These are phyloP conservation scores for Clohesyomyces aquaticus DNA, from an alignment of 495 filamentous ascomycete species.

Conservation along the genomic window DNA sequence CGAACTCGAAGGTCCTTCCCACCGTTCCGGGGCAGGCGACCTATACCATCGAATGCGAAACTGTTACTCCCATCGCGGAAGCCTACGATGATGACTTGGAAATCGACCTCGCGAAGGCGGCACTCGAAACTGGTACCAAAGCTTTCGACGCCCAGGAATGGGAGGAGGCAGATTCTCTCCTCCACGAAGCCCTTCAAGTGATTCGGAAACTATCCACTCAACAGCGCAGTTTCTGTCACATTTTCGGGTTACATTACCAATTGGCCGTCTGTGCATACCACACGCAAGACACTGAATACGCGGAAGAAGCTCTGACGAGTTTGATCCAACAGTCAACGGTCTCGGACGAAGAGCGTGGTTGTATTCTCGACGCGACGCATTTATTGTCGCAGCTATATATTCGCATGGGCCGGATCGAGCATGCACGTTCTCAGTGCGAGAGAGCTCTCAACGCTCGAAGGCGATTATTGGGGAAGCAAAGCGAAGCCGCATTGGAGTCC, in stretches of 20 bases:
- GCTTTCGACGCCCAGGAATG: conserved; percentile 44
- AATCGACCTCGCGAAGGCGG: conserved; percentile 42
- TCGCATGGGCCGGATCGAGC: conserved; percentile 30
- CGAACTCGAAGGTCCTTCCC: conserved; percentile 5
- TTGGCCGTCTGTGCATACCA: conserved; percentile 45
- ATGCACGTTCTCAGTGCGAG: conserved; percentile 34
- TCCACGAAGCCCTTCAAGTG: conserved; percentile 43
- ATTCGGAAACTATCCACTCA: conserved; percentile 41
- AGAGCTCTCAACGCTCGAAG: conserved; percentile 30
- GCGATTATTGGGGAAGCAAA: conserved; percentile 27
- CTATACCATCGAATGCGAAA: conserved; percentile 24
- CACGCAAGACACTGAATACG: conserved; percentile 38
- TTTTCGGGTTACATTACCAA: conserved; percentile 42
- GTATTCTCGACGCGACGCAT: conserved; percentile 21
- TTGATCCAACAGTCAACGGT: conserved; percentile 30
- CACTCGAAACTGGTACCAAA: conserved; percentile 39
- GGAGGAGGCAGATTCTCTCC: conserved; percentile 43
- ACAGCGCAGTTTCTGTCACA: conserved; percentile 41
- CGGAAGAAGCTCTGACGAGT: conserved; percentile 37
- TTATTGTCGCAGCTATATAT: conserved; percentile 33
- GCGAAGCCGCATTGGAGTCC: conserved; percentile 34
- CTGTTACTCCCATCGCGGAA: conserved; percentile 20
- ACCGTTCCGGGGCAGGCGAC: conserved; percentile 21
- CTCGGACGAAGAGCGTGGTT: conserved; percentile 29
- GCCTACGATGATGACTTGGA: conserved; percentile 38